Percentiles rank a stretch among this genome's conserved stretches.
phyloP scores from a whole-genome alignment of 2,329 filamentous ascomycete genomes.

The Paraphaeosphaeria sporulosa region DNA sequence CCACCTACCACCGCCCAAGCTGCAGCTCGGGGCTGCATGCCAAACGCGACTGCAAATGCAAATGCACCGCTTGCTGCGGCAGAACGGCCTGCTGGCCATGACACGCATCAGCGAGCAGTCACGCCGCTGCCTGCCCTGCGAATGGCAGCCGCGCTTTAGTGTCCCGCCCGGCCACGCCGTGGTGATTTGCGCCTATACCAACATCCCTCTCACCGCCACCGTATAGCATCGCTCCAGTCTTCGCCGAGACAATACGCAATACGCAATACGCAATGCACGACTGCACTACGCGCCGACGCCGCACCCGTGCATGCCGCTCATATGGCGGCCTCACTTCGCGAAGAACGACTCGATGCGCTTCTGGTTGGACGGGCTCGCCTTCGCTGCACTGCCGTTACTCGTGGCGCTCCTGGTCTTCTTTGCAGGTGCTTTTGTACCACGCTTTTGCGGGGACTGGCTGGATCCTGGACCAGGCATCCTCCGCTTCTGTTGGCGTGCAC shows the following conservation, averaged over 20 bases:
- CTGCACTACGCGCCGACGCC: constrained; percentile 20
- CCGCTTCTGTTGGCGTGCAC: constrained; percentile 50
- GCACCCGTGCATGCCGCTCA: constrained; percentile 20
- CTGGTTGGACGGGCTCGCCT: constrained; percentile 51
- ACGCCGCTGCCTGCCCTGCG: constrained; percentile 22
- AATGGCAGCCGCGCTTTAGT: constrained; percentile 19
- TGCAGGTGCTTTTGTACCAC: constrained; percentile 27
- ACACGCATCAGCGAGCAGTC: constrained; percentile 27
- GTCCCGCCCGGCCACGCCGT: constrained; percentile 17
- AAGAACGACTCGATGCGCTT: constrained; percentile 68
- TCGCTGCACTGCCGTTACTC: constrained; percentile 60
- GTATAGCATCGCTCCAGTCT: background rate
- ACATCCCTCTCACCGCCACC: constrained; percentile 25
- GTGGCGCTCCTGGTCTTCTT: constrained; percentile 65
- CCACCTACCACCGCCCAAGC: background rate
- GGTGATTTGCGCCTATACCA: constrained; percentile 25
- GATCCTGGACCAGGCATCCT: constrained; percentile 31
- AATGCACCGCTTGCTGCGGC: constrained; percentile 17
- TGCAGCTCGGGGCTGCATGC: background rate
- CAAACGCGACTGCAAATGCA: background rate
- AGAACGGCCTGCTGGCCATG: constrained; percentile 25
- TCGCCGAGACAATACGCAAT: background rate
- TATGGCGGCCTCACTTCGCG: constrained; percentile 48
- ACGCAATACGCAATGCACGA: constrained; percentile 4
- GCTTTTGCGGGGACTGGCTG: constrained; percentile 37